Evolutionary conservation across 768 basidiomycete species (phyloP).

Genomic region (Tricholoma hemisulphureum): DNA sequence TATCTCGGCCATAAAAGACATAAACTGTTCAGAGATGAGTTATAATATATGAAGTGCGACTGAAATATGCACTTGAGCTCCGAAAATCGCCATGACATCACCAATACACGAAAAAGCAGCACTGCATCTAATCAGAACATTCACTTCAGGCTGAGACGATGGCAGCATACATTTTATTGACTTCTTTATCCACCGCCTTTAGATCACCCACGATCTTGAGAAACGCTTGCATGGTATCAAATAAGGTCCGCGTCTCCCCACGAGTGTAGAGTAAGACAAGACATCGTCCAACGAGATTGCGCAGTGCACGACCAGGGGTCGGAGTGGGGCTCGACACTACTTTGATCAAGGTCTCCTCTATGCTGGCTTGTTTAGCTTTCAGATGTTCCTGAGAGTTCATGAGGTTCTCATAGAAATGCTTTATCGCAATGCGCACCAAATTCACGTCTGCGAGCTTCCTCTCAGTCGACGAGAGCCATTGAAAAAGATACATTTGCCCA

Average conservation of each 20-base stretch:
- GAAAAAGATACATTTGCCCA: slow-evolving; percentile 80
- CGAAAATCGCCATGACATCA: slow-evolving; percentile 82
- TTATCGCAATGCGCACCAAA: slow-evolving; percentile 44
- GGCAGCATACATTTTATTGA: slow-evolving; percentile 59
- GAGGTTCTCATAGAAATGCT: slow-evolving; percentile 2
- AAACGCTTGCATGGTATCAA: slow-evolving; percentile 80
- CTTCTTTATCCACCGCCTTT: slow-evolving; percentile 63
- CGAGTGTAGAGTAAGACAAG: slow-evolving; percentile 69
- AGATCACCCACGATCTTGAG: slow-evolving; percentile 72
- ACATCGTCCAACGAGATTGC: slow-evolving; percentile 78
- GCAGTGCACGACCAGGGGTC: slow-evolving; percentile 80
- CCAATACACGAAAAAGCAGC: slow-evolving; percentile 86
- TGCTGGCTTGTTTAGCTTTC: slow-evolving; percentile 57
- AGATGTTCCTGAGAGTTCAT: slow-evolving; percentile 54
- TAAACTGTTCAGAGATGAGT: slow-evolving; percentile 54
- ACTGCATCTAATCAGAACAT: slow-evolving; percentile 36
- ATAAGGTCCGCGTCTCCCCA: slow-evolving; percentile 81
- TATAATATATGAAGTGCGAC: background rate
- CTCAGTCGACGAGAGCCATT: slow-evolving; percentile 74
- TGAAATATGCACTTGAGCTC: slow-evolving; percentile 64
- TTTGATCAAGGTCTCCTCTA: slow-evolving; percentile 67
- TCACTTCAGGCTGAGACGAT: background rate
- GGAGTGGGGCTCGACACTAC: slow-evolving; percentile 60
- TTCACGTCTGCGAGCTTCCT: slow-evolving; percentile 49
- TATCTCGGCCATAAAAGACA: slow-evolving; percentile 94